These are phyloP conservation scores for Echites panduratus DNA, from an alignment of 257 asterid genomes.

Conservation along the genomic window DNA sequence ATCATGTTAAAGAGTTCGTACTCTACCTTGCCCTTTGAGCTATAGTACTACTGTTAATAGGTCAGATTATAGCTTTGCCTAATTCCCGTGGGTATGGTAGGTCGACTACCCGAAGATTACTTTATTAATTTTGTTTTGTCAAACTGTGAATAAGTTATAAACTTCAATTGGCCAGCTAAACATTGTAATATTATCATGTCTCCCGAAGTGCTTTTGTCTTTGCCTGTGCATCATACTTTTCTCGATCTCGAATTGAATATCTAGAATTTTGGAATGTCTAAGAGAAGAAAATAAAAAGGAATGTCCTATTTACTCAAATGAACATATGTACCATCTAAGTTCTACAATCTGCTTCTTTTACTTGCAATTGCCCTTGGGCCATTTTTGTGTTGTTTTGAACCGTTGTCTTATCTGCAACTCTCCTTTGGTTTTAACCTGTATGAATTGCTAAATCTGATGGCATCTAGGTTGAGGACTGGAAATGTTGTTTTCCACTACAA, in stretches of 20 bases:
- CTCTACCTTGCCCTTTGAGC: neutral
- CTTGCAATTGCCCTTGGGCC: neutral
- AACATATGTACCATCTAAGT: too few species aligned
- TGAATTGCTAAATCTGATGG: constrained; percentile 17
- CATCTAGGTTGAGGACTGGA: constrained; percentile 88
- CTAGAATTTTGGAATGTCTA: neutral
- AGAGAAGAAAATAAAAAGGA: neutral
- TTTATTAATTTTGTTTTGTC: neutral
- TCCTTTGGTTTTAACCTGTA: neutral
- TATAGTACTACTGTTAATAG: neutral
- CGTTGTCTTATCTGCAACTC: neutral
- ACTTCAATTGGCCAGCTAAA: too few species aligned
- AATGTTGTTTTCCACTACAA: constrained; percentile 92
- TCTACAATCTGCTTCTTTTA: neutral
- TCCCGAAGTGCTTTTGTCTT: neutral
- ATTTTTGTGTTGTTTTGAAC: neutral
- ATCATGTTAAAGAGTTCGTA: neutral
- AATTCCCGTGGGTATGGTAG: neutral
- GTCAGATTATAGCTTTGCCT: neutral
- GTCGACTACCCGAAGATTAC: neutral
- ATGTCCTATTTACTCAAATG: too few species aligned
- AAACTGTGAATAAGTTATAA: too few species aligned
- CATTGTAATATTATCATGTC: too few species aligned
- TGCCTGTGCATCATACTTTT: neutral
- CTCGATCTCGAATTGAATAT: neutral